Percentiles rank a stretch among this genome's conserved stretches.
Evolutionary conservation across 805 yeast species (phyloP).

Genomic region (Yarrowia bubula): DNA sequence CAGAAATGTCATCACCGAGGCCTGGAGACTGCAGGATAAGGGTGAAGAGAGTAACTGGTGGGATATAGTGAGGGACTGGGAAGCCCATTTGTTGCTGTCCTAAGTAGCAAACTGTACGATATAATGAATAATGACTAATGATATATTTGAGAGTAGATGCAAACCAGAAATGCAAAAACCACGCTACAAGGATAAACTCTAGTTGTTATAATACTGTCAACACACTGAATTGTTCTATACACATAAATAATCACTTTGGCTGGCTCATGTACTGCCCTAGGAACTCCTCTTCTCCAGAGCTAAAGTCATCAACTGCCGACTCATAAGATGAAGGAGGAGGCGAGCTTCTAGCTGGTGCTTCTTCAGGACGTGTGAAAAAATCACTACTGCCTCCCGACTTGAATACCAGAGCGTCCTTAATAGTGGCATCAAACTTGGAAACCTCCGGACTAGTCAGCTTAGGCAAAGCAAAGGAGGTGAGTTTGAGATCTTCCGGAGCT

Average conservation of each 20-base stretch:
- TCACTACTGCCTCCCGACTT: not conserved
- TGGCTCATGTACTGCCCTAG: not conserved
- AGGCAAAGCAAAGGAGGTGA: constrained; percentile 60
- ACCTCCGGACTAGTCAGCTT: constrained; percentile 46
- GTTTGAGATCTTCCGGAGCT: constrained; percentile 72
- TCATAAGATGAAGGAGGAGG: not conserved
- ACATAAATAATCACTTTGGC: not conserved
- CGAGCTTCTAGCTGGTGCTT: not conserved
- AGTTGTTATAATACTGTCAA: too few relatives aligned
- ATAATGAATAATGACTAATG: constrained; percentile 18
- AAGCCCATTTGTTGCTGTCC: constrained; percentile 70
- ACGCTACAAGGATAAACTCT: too few relatives aligned
- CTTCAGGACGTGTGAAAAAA: not conserved
- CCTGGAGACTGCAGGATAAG: constrained; percentile 70
- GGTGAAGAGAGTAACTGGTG: constrained; percentile 68
- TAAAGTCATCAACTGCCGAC: not conserved
- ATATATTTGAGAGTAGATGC: not conserved
- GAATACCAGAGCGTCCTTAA: not conserved
- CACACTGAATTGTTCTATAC: too few relatives aligned
- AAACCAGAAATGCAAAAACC: too few relatives aligned
- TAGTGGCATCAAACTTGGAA: not conserved
- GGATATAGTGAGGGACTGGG: constrained; percentile 78
- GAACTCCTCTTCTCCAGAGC: not conserved
- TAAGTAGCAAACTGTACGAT: not conserved
- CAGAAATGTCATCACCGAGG: constrained; percentile 78